These are phyloP conservation scores for Populus simonii DNA, from an alignment of 345 rosid species.

Conservation along the genomic window DNA sequence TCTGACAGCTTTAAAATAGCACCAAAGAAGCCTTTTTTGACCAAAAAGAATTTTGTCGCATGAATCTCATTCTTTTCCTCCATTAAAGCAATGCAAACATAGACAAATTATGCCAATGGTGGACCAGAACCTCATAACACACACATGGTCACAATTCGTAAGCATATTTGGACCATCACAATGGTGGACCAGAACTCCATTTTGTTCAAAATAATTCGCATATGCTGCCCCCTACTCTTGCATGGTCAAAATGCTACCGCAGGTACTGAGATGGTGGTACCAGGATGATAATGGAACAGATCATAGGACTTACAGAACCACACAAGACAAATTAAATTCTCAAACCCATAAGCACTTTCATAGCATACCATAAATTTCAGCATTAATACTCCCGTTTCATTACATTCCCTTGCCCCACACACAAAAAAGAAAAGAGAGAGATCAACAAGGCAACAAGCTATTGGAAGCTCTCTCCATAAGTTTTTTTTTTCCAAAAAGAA, in stretches of 20 bases:
- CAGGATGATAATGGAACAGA: background rate
- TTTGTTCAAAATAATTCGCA: background rate
- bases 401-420: background rate
- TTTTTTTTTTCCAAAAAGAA: too few species aligned
- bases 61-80: background rate
- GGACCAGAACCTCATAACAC: background rate
- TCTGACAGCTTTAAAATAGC: background rate
- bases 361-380: background rate
- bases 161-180: background rate
- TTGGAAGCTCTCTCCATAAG: background rate
- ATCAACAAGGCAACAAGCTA: background rate
- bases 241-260: background rate
- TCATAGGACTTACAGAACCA: background rate
- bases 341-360: background rate
- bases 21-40: background rate
- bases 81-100: background rate
- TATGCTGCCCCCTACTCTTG: background rate
- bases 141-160: background rate
- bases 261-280: too few species aligned
- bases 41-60: background rate
- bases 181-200: background rate
- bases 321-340: background rate
- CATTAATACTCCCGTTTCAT: background rate
- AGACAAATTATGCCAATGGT: background rate
- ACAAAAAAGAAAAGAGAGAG: background rate